Conservation (phyloP, 208 protist species). For the Leishmania braziliensis region DNA sequence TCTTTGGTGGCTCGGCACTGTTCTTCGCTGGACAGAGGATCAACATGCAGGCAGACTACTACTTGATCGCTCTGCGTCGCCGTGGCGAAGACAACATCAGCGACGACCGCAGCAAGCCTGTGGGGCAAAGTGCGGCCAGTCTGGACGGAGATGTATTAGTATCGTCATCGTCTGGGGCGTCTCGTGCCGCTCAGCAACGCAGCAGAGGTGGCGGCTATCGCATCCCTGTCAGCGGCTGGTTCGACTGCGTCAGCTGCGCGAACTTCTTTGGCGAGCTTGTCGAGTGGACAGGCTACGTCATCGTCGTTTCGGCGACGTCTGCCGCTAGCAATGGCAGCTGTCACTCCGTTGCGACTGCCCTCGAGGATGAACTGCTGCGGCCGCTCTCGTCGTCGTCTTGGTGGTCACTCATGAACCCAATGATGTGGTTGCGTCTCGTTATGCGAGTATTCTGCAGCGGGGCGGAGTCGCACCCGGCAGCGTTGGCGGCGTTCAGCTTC, state of each 20-base stretch:
- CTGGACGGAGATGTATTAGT: background rate
- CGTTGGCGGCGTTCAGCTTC: conserved; percentile 63
- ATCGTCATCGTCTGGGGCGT: background rate
- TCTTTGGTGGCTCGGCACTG: conserved; percentile 31
- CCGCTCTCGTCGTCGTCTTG: background rate
- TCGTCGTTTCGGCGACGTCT: conserved; percentile 50
- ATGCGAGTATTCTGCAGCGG: background rate
- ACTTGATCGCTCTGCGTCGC: conserved; percentile 43
- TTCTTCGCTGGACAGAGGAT: conserved; percentile 59
- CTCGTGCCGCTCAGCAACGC: background rate
- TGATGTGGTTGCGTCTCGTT: background rate
- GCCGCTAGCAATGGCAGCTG: conserved; percentile 6
- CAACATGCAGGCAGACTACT: conserved; percentile 64
- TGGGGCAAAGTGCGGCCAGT: background rate
- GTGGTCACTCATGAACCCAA: background rate
- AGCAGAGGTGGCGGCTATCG: conserved; percentile 29
- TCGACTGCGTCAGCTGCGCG: conserved; percentile 74
- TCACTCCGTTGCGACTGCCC: background rate
- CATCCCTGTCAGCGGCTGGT: conserved; percentile 64
- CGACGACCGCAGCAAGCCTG: background rate
- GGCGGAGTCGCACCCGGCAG: conserved; percentile 14
- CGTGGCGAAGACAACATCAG: background rate
- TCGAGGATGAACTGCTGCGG: background rate
- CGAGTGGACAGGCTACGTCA: conserved; percentile 72
- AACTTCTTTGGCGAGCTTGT: conserved; percentile 85